Conservation (phyloP, 2,329 filamentous ascomycete species). For the Fusarium odoratissimum region DNA sequence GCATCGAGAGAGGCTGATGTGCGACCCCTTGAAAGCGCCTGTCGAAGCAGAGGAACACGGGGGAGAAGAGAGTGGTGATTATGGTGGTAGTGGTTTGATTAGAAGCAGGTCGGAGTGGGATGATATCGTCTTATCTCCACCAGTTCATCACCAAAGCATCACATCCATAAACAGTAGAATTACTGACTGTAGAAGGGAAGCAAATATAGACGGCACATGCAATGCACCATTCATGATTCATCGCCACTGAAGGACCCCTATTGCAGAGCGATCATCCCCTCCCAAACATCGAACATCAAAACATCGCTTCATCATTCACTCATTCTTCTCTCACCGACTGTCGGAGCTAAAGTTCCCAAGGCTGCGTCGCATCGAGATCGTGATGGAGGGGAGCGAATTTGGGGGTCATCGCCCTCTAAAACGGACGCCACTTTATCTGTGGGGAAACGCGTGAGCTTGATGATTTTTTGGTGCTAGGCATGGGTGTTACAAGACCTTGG, state of each 20-base stretch:
- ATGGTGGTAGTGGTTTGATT: neutral
- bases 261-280: constrained; percentile 9
- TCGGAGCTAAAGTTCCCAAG: constrained; percentile 40
- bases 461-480: constrained; percentile 22
- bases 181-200: neutral
- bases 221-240: neutral
- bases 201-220: neutral
- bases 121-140: constrained; percentile 26
- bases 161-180: neutral
- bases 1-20: constrained; percentile 14
- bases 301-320: constrained; percentile 6
- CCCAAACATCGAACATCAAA: neutral
- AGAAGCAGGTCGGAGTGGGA: constrained; percentile 20
- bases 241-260: constrained; percentile 29
- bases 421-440: constrained; percentile 35
- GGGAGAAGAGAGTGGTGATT: constrained; percentile 6
- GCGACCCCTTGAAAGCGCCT: constrained; percentile 3
- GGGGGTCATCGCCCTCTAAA: constrained; percentile 32
- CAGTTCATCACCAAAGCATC: constrained; percentile 15
- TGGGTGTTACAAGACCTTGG: neutral
- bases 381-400: constrained; percentile 9
- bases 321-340: constrained; percentile 38
- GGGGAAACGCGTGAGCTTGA: constrained; percentile 45
- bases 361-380: constrained; percentile 31
- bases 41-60: constrained; percentile 19